Base-by-base conservation (phyloP, 2,329 filamentous ascomycete species). In the Talaromyces islandicus region DNA sequence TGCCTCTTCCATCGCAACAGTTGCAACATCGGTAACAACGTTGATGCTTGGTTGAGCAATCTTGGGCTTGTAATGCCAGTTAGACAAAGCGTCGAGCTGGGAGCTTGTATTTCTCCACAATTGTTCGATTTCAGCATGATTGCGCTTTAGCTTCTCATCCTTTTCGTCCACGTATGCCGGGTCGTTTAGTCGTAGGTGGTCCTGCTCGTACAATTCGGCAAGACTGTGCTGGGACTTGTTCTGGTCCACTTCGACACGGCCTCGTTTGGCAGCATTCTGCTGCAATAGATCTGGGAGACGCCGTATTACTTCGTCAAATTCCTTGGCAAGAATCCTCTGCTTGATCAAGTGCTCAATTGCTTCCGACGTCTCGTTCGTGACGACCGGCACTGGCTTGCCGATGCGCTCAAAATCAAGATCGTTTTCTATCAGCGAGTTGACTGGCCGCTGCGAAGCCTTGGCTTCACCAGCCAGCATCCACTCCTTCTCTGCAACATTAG, bases 1-100 rank as follows among this genome's bases (percentile, higher is more conserved):
- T 1, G 92, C 93, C 71, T 99, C 94, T 78, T 99, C 94, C 89
- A 97, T 96, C 66, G 85, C 83, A 65, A 97, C 88, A 3, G 90
- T 91, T n/a, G 92, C 91, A 4, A 94, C 90, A 75, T 97, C 93
- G 27, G 91, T 84, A 35, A 97, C 88, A 59, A 97, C 89, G 50
- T 90, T 92, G 64, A 99, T 85, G 52, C 85, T 85, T n/a, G 91
- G 86, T 56, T 88, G 88, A 1, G 88, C 83, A 11, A 90, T 88
- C 78, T 92, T 95, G 58, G 94, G 94, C 75, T 91, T 92, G 83
- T 96, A 97, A 77, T 97, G 90, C 88, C 91, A 96, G 73, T 90
- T 96, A 75, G 88, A 92, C 64, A 99, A 85, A 27, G 90, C 86
- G 75, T 99, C 94, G 59, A 99, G 86, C 64, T 91, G 90, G 52